These are phyloP conservation scores for Saturnispora bothae DNA, from an alignment of 805 yeast species.

Conservation along the genomic window DNA sequence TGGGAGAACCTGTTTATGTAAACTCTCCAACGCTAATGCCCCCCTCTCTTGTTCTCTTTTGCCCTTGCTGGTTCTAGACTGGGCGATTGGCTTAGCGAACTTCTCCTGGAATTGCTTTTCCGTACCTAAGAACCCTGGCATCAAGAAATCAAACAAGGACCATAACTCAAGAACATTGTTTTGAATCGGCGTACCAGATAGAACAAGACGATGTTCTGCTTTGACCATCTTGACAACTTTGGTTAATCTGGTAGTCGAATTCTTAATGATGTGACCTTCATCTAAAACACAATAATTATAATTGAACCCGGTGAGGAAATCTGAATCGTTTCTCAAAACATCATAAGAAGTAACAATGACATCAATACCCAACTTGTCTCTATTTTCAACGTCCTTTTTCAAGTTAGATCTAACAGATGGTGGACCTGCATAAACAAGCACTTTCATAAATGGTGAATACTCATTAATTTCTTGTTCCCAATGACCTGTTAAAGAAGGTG, in stretches of 20 bases:
- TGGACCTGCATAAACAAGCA: slow-evolving; percentile 86
- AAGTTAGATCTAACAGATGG: slow-evolving; percentile 60
- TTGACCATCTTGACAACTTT: slow-evolving; percentile 72
- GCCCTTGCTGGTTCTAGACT: slow-evolving; percentile 80
- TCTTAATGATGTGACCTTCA: slow-evolving; percentile 96
- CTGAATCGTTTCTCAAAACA: slow-evolving; percentile 87
- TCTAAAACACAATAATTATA: slow-evolving; percentile 93
- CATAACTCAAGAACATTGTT: slow-evolving; percentile 93
- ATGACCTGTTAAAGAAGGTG: slow-evolving; percentile 96
- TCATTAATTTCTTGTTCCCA: slow-evolving; percentile 94
- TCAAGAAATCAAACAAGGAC: slow-evolving; percentile 93
- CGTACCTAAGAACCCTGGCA: slow-evolving; percentile 98
- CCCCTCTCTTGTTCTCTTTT: slow-evolving; percentile 96
- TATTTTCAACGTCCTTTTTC: slow-evolving; percentile 38
- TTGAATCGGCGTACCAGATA: slow-evolving; percentile 97
- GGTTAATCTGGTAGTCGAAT: slow-evolving; percentile 77
- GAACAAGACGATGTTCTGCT: slow-evolving; percentile 82
- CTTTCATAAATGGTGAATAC: slow-evolving; percentile 79
- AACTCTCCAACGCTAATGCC: slow-evolving; percentile 87
- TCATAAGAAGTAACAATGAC: slow-evolving; percentile 92
- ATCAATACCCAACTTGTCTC: slow-evolving; percentile 34
- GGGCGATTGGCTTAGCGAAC: slow-evolving; percentile 96
- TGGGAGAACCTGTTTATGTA: slow-evolving; percentile 94
- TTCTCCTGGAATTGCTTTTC: slow-evolving; percentile 89
- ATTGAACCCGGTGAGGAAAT: slow-evolving; percentile 44